Percentiles rank a stretch among this genome's conserved stretches.
Evolutionary conservation across 306 rosid species (phyloP).

Genomic region (Rosa chinensis): DNA sequence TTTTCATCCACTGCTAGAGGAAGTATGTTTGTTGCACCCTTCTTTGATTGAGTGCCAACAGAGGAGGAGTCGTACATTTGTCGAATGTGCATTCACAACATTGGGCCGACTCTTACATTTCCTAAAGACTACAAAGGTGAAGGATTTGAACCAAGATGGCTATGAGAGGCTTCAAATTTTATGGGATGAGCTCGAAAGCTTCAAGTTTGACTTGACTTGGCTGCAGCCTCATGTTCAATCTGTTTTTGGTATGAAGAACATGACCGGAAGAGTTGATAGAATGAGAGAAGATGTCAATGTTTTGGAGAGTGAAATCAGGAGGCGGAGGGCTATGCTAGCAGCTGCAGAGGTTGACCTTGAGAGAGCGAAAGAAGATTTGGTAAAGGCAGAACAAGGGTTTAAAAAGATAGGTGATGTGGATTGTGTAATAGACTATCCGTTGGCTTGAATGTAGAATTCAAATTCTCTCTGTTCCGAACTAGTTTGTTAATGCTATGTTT

Average conservation of each 20-base stretch:
- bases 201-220: not conserved
- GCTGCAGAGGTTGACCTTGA: not conserved
- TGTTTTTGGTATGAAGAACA: not conserved
- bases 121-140: not conserved
- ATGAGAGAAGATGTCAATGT: not conserved
- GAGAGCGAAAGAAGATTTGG: not conserved
- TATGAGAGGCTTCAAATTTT: not conserved
- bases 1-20: not conserved
- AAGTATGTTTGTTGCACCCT: conserved; percentile 3
- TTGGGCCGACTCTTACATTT: conserved; percentile 1
- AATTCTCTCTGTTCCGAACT: not conserved
- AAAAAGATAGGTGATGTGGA: not conserved
- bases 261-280: no score
- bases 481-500: not conserved
- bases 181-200: conserved; percentile 5
- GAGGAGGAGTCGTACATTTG: not conserved
- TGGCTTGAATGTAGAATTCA: not conserved
- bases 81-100: not conserved
- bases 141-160: not conserved
- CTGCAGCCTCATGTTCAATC: not conserved
- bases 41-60: not conserved
- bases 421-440: not conserved
- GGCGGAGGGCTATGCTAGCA: not conserved
- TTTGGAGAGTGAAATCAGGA: not conserved
- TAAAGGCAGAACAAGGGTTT: not conserved